Evolutionary conservation across 2,329 filamentous ascomycete species (phyloP).

Genomic region (Diaporthe ilicicola): DNA sequence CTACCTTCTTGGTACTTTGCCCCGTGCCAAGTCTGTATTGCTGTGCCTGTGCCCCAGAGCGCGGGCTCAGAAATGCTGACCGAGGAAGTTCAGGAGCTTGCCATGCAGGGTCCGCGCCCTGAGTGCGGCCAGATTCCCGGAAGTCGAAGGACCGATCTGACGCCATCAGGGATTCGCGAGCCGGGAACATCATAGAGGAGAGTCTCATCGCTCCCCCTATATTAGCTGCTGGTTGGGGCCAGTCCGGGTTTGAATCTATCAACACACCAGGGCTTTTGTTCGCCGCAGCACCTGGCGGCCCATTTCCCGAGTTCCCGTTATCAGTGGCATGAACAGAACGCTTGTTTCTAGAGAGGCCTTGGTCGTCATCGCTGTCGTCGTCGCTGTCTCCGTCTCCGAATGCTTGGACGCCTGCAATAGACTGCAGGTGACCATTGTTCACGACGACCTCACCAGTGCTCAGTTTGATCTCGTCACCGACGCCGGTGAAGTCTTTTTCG

Average conservation of each 20-base stretch:
- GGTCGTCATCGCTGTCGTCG: slow-evolving; percentile 33
- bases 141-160: slow-evolving; percentile 15
- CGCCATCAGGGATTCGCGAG: slow-evolving; percentile 28
- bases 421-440: slow-evolving; percentile 84
- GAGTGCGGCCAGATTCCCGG: slow-evolving; percentile 32
- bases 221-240: neutral
- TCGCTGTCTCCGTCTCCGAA: slow-evolving; percentile 9
- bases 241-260: neutral
- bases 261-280: neutral
- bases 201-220: slow-evolving; percentile 31
- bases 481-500: slow-evolving; percentile 79
- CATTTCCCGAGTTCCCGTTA: neutral
- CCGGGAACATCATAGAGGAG: slow-evolving; percentile 36
- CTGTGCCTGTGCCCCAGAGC: slow-evolving; percentile 2
- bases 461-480: slow-evolving; percentile 91
- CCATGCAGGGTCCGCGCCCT: slow-evolving; percentile 48
- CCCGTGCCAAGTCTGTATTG: slow-evolving; percentile 6
- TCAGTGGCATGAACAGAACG: slow-evolving; percentile 35
- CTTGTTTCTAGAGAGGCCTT: slow-evolving; percentile 41
- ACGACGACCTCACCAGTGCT: slow-evolving; percentile 83
- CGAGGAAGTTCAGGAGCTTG: slow-evolving; percentile 45
- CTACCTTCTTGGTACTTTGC: slow-evolving; percentile 19
- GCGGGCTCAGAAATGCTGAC: slow-evolving; percentile 34
- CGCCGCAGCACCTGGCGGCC: neutral
- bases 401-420: slow-evolving; percentile 44